A percentile compares a stretch with the other conserved stretches of the same genome.
These are phyloP conservation scores for Bifiguratus adelaidae DNA, from an alignment of 192 early-diverging fungal genomes.

Conservation along the genomic window DNA sequence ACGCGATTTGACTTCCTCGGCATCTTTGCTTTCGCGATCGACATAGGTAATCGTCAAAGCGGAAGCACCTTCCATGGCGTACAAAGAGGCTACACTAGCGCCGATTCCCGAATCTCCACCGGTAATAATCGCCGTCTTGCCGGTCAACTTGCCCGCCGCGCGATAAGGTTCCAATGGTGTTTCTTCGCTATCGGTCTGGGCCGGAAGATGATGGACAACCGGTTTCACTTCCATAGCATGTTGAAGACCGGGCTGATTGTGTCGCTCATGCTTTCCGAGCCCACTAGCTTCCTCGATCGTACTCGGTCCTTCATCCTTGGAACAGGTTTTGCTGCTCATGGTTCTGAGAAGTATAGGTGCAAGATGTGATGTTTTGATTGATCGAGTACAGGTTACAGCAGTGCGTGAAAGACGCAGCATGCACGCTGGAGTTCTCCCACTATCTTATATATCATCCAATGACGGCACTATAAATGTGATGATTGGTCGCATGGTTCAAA, in stretches of 20 bases:
- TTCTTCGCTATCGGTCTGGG: background rate
- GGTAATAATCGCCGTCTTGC: slow-evolving; percentile 28
- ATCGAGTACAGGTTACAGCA: no score
- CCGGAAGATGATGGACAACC: slow-evolving; percentile 13
- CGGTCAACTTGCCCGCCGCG: slow-evolving; percentile 21
- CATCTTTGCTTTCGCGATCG: slow-evolving; percentile 28
- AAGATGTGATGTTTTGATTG: no score
- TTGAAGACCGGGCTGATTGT: slow-evolving; percentile 22
- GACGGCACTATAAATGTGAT: no score
- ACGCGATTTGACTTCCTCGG: slow-evolving; percentile 10
- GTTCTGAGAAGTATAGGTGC: no score
- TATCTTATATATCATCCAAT: no score
- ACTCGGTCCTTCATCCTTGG: no score
- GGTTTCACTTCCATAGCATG: slow-evolving; percentile 21
- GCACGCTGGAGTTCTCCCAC: no score
- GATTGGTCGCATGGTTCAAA: no score
- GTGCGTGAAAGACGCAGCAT: no score
- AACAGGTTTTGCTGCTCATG: no score
- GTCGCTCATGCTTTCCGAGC: no score
- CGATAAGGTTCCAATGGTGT: slow-evolving; percentile 18
- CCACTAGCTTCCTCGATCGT: no score
- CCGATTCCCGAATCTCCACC: slow-evolving; percentile 30
- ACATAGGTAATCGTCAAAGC: slow-evolving; percentile 29
- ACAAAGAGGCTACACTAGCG: slow-evolving; percentile 27
- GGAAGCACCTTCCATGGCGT: slow-evolving; percentile 25